These are phyloP conservation scores for Aspergillus proliferans DNA, from an alignment of 2,329 filamentous ascomycete genomes.

Conservation along the genomic window DNA sequence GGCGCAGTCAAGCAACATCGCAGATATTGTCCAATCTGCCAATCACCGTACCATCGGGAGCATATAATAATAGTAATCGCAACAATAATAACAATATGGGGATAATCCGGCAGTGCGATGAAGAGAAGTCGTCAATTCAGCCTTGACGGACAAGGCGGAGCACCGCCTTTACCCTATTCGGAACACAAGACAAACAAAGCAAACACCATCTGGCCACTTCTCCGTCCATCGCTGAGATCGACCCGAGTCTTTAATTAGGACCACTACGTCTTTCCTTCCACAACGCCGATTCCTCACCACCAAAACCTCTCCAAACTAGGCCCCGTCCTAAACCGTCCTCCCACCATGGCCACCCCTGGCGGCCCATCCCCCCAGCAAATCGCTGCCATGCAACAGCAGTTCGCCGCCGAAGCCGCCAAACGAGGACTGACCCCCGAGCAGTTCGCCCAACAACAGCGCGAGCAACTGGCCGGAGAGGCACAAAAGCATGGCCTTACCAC, in stretches of 20 bases:
- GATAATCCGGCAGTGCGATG: background rate
- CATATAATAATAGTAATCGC: background rate
- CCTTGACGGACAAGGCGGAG: background rate
- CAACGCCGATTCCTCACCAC: conserved; percentile 6
- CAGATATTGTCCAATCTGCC: background rate
- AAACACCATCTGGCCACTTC: conserved; percentile 6
- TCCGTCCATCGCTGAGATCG: background rate
- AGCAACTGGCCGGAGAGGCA: conserved; percentile 41
- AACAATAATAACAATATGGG: background rate
- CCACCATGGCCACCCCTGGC: conserved; percentile 33
- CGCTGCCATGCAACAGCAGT: conserved; percentile 71
- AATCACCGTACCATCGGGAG: background rate
- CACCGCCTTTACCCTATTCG: conserved; percentile 8
- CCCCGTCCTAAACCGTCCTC: background rate
- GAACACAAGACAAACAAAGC: background rate
- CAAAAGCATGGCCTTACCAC: conserved; percentile 49
- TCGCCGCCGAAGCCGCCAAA: conserved; percentile 75
- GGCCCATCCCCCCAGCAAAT: conserved; percentile 77
- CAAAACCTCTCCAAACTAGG: background rate
- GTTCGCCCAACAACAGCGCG: conserved; percentile 61
- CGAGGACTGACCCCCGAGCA: conserved; percentile 78
- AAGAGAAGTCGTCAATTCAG: background rate
- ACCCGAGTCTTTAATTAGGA: background rate
- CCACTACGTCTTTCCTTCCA: conserved; percentile 2
- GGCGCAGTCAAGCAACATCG: conserved; percentile 4